Percentiles rank a stretch among this genome's conserved stretches.
Conservation (phyloP, 768 basidiomycete genomes). For the Pleurotus pulmonarius region DNA sequence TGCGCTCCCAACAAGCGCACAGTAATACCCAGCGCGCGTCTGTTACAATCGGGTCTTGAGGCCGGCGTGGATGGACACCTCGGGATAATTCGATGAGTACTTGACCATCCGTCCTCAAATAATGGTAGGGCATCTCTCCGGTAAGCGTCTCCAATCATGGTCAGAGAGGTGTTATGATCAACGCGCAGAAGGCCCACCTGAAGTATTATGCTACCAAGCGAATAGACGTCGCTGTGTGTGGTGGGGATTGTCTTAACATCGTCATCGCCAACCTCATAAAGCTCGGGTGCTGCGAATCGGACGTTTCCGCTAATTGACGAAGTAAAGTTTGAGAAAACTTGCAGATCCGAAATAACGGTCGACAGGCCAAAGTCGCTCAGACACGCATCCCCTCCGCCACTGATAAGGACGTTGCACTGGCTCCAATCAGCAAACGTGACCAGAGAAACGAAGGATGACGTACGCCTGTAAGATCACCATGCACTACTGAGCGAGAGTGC, state of each 20-base stretch:
- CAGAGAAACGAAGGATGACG: neutral
- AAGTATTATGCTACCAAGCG: conserved; percentile 3
- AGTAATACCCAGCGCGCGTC: neutral
- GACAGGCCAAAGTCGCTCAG: conserved; percentile 7
- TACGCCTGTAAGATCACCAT: conserved; percentile 5
- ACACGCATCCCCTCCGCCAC: neutral
- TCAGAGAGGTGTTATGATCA: too few species aligned
- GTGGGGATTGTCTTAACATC: neutral
- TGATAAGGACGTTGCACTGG: conserved; percentile 4
- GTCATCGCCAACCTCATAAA: neutral
- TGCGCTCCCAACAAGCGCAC: neutral
- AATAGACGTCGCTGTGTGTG: neutral
- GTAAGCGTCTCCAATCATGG: neutral
- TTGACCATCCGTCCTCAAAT: conserved; percentile 4
- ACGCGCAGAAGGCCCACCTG: too few species aligned
- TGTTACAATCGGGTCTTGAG: neutral
- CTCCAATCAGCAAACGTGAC: neutral
- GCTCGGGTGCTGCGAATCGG: conserved; percentile 2
- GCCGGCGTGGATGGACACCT: neutral
- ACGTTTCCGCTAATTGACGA: neutral
- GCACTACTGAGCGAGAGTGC: neutral
- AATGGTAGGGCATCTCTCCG: conserved; percentile 2
- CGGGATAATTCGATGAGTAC: conserved; percentile 1
- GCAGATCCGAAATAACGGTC: neutral
- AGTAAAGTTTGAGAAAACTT: neutral